These are phyloP conservation scores for Solanum lignicaule DNA, from an alignment of 257 asterid species.

Conservation along the genomic window DNA sequence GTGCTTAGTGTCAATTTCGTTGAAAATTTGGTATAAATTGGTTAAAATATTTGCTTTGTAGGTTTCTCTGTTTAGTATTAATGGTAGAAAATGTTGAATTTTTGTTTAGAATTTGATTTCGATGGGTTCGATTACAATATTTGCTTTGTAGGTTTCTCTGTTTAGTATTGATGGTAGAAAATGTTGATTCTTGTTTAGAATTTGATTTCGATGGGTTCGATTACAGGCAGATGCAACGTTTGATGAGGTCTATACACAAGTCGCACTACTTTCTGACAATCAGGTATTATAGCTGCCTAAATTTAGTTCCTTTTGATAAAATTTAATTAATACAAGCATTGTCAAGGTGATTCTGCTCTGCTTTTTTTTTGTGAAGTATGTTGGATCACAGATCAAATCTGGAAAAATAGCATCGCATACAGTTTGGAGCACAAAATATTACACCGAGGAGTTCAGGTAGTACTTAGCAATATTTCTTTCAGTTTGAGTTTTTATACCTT, in stretches of 20 bases:
- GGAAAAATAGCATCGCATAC: constrained; percentile 5
- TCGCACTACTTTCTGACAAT: no score
- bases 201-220: not conserved
- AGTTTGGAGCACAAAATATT: constrained; percentile 12
- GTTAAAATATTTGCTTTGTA: not conserved
- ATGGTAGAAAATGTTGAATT: not conserved
- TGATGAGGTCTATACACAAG: no score
- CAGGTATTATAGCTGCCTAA: no score
- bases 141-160: not conserved
- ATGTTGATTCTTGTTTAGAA: not conserved
- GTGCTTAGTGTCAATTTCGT: not conserved
- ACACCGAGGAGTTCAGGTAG: constrained; percentile 1
- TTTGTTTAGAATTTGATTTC: not conserved
- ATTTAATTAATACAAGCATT: not conserved
- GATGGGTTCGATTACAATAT: not conserved
- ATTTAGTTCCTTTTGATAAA: not conserved
- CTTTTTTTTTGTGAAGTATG: not conserved
- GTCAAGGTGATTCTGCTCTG: not conserved
- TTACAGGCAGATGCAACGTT: no score
- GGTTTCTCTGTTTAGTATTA: not conserved
- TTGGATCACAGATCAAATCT: constrained; percentile 1
- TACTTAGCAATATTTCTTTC: not conserved
- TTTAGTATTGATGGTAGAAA: no score
- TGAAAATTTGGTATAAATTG: not conserved
- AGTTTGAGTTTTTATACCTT: not conserved